A percentile compares a stretch with the other conserved stretches of the same genome.
Evolutionary conservation across 306 rosid genomes (phyloP).

Genomic region (Delonix regia): DNA sequence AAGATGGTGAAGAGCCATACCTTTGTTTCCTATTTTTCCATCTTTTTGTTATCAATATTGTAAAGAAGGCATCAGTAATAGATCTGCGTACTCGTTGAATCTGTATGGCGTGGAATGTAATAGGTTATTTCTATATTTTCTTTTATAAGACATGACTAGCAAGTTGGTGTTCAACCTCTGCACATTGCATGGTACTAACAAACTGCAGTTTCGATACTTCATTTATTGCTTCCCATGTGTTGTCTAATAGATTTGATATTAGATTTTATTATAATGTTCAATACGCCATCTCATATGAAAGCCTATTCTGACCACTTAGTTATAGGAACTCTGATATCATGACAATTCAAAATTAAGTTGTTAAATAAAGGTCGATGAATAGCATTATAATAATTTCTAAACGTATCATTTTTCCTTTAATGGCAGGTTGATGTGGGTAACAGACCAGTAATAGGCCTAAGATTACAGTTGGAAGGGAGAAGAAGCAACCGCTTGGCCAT

Average conservation of each 20-base stretch:
- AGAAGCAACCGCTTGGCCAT: conserved; percentile 82
- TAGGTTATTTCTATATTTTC: neutral
- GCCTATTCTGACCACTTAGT: neutral
- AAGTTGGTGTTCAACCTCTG: neutral
- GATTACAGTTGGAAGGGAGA: conserved; percentile 84
- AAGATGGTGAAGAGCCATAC: conserved; percentile 4
- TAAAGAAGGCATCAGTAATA: neutral
- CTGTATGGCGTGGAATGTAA: neutral
- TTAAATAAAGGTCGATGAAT: too few species aligned
- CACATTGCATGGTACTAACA: neutral
- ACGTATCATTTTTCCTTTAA: conserved; percentile 7
- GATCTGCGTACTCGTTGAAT: conserved; percentile 1
- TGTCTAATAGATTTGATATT: neutral
- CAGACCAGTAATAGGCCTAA: conserved; percentile 82
- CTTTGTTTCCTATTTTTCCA: neutral
- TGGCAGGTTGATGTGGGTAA: conserved; percentile 89
- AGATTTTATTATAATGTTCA: neutral
- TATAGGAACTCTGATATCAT: too few species aligned
- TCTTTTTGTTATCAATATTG: neutral
- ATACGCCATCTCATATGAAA: neutral
- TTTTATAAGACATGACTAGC: neutral
- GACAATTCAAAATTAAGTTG: neutral
- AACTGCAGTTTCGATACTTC: neutral
- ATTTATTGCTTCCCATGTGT: neutral
- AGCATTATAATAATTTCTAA: too few species aligned